phyloP scores from a whole-genome alignment of 2,329 filamentous ascomycete species.

The Fusarium floridanum region DNA sequence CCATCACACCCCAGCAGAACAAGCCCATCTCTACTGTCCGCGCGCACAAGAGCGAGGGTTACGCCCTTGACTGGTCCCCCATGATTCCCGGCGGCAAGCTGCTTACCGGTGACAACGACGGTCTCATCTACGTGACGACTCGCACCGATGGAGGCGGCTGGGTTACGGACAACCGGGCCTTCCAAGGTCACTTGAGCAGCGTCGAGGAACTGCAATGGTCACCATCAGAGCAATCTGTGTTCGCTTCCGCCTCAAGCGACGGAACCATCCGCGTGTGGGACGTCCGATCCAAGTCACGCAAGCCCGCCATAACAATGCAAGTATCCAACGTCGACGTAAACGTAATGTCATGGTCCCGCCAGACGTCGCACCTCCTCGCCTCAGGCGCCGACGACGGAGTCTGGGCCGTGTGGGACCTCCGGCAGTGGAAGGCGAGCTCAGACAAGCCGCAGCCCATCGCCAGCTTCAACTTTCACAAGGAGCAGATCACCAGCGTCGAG shows the following conservation, averaged over 20 bases:
- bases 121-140: slow-evolving; percentile 89
- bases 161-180: slow-evolving; percentile 86
- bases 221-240: slow-evolving; percentile 91
- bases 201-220: slow-evolving; percentile 98
- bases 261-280: slow-evolving; percentile 98
- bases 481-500: slow-evolving; percentile 95
- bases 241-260: slow-evolving; percentile 93
- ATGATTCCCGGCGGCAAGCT: slow-evolving; percentile 82
- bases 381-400: slow-evolving; percentile 93
- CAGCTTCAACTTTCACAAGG: slow-evolving; percentile 93
- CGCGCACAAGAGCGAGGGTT: slow-evolving; percentile 94
- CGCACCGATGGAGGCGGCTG: slow-evolving; percentile 89
- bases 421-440: slow-evolving; percentile 83
- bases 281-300: slow-evolving; percentile 87
- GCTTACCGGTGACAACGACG: slow-evolving; percentile 90
- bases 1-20: slow-evolving; percentile 84
- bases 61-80: slow-evolving; percentile 97
- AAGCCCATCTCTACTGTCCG: slow-evolving; percentile 89
- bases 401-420: slow-evolving; percentile 96
- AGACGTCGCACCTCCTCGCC: slow-evolving; percentile 89
- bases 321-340: slow-evolving; percentile 91
- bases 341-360: slow-evolving; percentile 93
- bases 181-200: slow-evolving; percentile 85
- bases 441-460: slow-evolving; percentile 85
- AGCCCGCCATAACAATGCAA: slow-evolving; percentile 87